phyloP scores from a whole-genome alignment of 305 asterid species.

The Fraxinus latifolia region DNA sequence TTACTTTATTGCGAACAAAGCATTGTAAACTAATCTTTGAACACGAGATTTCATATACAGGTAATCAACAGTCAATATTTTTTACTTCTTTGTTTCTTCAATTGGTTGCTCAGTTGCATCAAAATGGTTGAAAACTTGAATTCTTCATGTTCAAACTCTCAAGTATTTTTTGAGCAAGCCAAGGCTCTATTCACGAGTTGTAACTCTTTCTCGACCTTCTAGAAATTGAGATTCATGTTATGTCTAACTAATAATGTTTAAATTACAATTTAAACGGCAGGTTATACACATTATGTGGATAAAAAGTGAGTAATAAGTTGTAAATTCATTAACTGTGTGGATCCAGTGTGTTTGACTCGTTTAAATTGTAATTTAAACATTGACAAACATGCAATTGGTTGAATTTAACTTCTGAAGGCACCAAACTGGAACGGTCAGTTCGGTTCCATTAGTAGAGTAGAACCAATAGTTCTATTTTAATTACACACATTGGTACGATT shows the following conservation, averaged over 20 bases:
- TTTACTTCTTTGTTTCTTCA: neutral
- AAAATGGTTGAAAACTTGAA: neutral
- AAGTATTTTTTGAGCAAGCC: neutral
- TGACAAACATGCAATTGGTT: neutral
- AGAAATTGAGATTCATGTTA: neutral
- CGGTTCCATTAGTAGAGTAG: neutral
- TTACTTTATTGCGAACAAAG: neutral
- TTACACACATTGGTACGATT: neutral
- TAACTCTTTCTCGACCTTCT: neutral
- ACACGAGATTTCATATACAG: neutral
- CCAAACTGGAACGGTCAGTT: neutral
- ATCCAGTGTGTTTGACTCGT: neutral
- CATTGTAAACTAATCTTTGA: neutral
- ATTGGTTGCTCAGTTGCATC: neutral
- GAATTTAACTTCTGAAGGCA: neutral
- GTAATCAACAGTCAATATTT: neutral
- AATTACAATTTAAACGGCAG: neutral
- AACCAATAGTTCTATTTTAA: neutral
- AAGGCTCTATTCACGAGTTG: neutral
- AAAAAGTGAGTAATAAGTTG: neutral
- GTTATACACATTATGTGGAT: neutral
- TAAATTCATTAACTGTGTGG: neutral
- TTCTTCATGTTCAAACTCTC: neutral
- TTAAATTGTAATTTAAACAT: neutral
- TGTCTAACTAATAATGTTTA: neutral